phyloP scores from a whole-genome alignment of 2,329 filamentous ascomycete species.

The Xylariales sp. region DNA sequence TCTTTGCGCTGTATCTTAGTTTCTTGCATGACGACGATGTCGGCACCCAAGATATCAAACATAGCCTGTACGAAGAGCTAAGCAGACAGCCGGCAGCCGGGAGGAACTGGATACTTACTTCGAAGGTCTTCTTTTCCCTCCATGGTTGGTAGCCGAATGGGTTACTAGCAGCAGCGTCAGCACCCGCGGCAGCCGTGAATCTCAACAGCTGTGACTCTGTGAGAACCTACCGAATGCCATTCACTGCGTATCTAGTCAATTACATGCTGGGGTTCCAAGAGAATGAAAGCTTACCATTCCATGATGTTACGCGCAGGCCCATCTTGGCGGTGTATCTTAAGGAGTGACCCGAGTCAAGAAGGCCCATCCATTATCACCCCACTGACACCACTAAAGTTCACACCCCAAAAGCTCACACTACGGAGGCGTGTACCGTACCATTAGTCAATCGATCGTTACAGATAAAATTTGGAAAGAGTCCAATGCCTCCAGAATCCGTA shows the following conservation, averaged over 20 bases:
- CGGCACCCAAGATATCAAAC: conserved; percentile 92
- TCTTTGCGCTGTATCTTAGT: conserved; percentile 96
- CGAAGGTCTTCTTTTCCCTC: conserved; percentile 76
- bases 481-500: neutral
- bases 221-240: conserved; percentile 76
- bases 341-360: conserved; percentile 17
- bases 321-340: conserved; percentile 58
- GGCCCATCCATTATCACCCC: conserved; percentile 21
- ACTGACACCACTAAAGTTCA: conserved; percentile 26
- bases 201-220: neutral
- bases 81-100: neutral
- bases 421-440: conserved; percentile 16
- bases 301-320: conserved; percentile 84
- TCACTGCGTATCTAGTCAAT: conserved; percentile 65
- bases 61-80: conserved; percentile 69
- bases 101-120: conserved; percentile 57
- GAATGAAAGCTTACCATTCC: conserved; percentile 73
- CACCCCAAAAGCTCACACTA: conserved; percentile 20
- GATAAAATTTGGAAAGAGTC: neutral
- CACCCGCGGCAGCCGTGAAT: conserved; percentile 26
- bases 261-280: neutral
- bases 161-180: conserved; percentile 65
- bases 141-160: conserved; percentile 88
- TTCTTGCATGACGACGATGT: conserved; percentile 96
- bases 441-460: neutral